Evolutionary conservation across 2,329 filamentous ascomycete species (phyloP), one percentile per base, ranked within the genome.

Genomic region (Ilyonectria destructans): DNA sequence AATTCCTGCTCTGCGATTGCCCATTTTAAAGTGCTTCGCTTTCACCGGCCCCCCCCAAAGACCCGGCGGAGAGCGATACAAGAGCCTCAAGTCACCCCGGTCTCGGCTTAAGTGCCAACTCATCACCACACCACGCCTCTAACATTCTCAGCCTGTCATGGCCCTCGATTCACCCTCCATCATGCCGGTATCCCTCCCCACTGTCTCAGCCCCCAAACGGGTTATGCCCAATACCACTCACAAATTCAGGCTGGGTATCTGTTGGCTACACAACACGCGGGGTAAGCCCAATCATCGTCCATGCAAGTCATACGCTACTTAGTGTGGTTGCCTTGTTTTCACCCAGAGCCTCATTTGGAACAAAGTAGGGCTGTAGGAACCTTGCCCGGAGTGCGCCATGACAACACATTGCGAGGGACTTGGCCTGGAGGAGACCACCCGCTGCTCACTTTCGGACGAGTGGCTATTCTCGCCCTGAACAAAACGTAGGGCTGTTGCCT

Each of bases 91-190:
- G 26, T 65, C 48, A 49, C 67, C 60, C 60, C 51, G 29, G 51
- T 70, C 46, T 62, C 48, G 67, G 65, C 62, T 66, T 60, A 64
- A 70, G 56, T 66, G 69, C 70, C 75, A 77, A 76, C 75, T 69
- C 75, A 77, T 77, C 73, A 75, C 65, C 70, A 67, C 74, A 73
- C 69, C 67, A 75, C 68, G 69, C 71, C 57, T 59, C 56, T 56
- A 40, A 69, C 58, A 21, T 40, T 49, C 43, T 35, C 60, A 62
- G 51, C 67, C 67, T 65, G 58, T 69, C 63, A 21, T 21, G 31
- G 67, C 68, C 70, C 61, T 62, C 70, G 52, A 64, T 72, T 19
- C 43, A 58, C 64, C 55, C 65, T 58, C 67, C 73, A 68, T 69
- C 48, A 49, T 49, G 26, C 72, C 66, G 21, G 65, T 46, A 46